phyloP scores from a whole-genome alignment of 2,329 filamentous ascomycete species.

The Penicillium expansum region DNA sequence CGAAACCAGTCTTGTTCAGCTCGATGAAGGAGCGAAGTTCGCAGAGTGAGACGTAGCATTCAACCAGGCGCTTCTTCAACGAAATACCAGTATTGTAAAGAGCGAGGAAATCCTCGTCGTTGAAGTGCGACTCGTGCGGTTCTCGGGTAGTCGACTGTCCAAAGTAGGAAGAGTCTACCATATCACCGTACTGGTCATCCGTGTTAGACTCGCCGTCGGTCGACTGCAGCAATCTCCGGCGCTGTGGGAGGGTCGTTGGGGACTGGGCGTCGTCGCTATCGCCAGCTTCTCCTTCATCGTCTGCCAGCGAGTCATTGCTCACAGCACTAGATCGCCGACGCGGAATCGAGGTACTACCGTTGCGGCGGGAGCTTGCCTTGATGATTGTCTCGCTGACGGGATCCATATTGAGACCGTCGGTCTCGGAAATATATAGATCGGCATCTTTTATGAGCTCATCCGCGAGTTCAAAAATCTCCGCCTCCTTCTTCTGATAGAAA shows the following conservation, averaged over 20 bases:
- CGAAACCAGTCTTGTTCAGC: conserved; percentile 93
- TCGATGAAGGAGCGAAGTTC: conserved; percentile 95
- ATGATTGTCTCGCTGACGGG: conserved; percentile 43
- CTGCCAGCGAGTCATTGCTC: conserved; percentile 49
- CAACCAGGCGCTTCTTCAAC: conserved; percentile 86
- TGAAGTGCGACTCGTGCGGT: conserved; percentile 68
- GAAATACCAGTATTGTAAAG: conserved; percentile 73
- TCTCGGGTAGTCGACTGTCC: conserved; percentile 23
- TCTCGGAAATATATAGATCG: conserved; percentile 62
- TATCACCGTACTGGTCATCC: conserved; percentile 33
- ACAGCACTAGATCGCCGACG: conserved; percentile 47
- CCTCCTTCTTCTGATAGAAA: conserved; percentile 87
- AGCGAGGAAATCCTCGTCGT: conserved; percentile 67
- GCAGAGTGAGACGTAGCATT: conserved; percentile 85
- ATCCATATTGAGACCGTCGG: conserved; percentile 44
- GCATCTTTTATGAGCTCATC: conserved; percentile 74
- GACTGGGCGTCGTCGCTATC: conserved; percentile 60
- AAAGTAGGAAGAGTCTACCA: conserved; percentile 37
- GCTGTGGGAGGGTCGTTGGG: conserved; percentile 3
- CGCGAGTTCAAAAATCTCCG: conserved; percentile 79
- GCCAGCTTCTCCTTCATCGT: conserved; percentile 48
- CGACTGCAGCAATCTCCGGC: conserved; percentile 21
- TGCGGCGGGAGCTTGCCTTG: conserved; percentile 35
- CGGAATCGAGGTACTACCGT: conserved; percentile 3
- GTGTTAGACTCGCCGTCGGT: conserved; percentile 28